Percentiles rank a stretch among this genome's conserved stretches.
Conservation (phyloP, 495 filamentous ascomycete genomes). For the Aspergillus wentii region DNA sequence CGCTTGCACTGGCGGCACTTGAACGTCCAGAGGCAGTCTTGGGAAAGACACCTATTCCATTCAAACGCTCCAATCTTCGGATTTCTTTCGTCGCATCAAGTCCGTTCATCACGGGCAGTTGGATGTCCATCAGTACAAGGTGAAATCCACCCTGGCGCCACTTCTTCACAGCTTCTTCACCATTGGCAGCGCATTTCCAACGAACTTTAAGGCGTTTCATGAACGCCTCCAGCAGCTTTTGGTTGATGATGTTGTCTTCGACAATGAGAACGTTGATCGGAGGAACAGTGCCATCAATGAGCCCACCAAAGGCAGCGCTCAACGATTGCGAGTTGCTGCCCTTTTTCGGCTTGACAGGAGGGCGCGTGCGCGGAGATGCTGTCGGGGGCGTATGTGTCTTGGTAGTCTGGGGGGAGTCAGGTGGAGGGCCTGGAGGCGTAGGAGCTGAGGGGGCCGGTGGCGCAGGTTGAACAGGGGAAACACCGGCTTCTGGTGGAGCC, state of each 20-base stretch:
- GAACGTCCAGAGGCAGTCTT: conserved; percentile 41
- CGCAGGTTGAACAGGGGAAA: conserved; percentile 16
- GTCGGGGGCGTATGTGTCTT: conserved; percentile 33
- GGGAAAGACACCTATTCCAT: conserved; percentile 83
- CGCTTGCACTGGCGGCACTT: conserved; percentile 27
- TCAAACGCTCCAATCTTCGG: conserved; percentile 78
- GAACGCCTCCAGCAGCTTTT: conserved; percentile 87
- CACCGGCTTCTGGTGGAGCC: conserved; percentile 19
- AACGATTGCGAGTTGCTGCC: conserved; percentile 14
- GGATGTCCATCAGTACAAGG: conserved; percentile 97
- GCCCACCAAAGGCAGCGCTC: conserved; percentile 48
- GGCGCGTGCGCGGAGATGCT: conserved; percentile 32
- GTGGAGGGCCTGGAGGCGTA: conserved; percentile 31
- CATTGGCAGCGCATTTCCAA: conserved; percentile 97
- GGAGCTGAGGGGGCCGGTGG: conserved; percentile 28
- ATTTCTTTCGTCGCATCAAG: conserved; percentile 97
- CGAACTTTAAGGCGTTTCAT: conserved; percentile 95
- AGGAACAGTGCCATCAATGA: conserved; percentile 79
- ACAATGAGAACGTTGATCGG: conserved; percentile 98
- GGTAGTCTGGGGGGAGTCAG: conserved; percentile 33
- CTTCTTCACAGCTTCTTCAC: conserved; percentile 84
- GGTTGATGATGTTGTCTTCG: conserved; percentile 97
- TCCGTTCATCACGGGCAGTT: conserved; percentile 94
- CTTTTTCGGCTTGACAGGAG: conserved; percentile 44
- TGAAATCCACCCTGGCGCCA: conserved; percentile 96